Evolutionary conservation across 2,329 filamentous ascomycete species (phyloP).

Genomic region (Fusarium praegraminearum): DNA sequence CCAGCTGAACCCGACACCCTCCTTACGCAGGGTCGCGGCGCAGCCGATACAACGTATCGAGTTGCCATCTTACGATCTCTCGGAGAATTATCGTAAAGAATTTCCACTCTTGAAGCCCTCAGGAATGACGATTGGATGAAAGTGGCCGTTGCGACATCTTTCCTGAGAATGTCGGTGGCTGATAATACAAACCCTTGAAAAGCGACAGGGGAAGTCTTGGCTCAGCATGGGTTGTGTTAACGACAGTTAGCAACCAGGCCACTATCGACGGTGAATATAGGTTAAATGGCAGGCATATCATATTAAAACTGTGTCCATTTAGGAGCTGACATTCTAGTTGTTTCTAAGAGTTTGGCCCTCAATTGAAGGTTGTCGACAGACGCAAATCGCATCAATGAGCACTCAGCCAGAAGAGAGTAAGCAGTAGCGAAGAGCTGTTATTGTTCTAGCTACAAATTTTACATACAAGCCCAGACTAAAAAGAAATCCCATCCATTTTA

Average conservation of each 20-base stretch:
- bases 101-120: constrained; percentile 9
- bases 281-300: background rate
- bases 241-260: background rate
- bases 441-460: constrained; percentile 39
- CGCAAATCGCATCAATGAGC: background rate
- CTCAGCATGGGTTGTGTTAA: constrained; percentile 11
- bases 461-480: constrained; percentile 34
- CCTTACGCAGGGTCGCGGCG: constrained; percentile 13
- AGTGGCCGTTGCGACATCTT: constrained; percentile 16
- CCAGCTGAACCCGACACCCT: background rate
- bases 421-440: constrained; percentile 34
- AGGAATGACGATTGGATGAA: constrained; percentile 11
- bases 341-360: background rate
- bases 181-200: constrained; percentile 21
- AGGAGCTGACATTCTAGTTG: background rate
- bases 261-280: background rate
- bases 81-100: constrained; percentile 21
- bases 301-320: background rate
- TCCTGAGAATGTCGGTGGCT: constrained; percentile 5
- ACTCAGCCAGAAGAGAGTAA: background rate
- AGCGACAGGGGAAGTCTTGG: constrained; percentile 23
- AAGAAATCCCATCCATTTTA: constrained; percentile 30
- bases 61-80: constrained; percentile 1
- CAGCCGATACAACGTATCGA: constrained; percentile 11
- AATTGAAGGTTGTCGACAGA: background rate